These are phyloP conservation scores for Blepharisma stoltei DNA, from an alignment of 73 alveolate species.

Conservation along the genomic window DNA sequence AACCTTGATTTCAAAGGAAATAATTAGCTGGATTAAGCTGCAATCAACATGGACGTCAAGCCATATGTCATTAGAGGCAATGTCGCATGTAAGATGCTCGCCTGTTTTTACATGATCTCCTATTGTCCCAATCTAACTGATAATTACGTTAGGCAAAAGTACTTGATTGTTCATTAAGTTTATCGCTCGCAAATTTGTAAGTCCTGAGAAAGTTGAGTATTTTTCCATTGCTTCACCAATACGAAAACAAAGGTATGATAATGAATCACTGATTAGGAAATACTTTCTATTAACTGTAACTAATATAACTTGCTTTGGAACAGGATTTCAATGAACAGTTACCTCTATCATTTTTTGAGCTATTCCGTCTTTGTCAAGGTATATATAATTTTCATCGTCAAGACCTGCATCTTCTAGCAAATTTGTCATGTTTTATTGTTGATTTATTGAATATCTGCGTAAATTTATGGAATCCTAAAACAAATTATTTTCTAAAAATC, in stretches of 20 bases:
- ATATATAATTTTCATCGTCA: constrained; percentile 11
- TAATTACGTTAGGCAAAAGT: background rate
- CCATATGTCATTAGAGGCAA: background rate
- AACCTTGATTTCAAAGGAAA: too few relatives aligned
- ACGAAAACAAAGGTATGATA: background rate
- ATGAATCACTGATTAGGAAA: background rate
- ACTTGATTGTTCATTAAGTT: background rate
- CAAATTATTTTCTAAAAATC: too few relatives aligned
- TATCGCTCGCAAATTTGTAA: background rate
- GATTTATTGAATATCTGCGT: too few relatives aligned
- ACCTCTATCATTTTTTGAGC: constrained; percentile 4
- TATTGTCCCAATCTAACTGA: background rate
- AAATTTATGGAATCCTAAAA: too few relatives aligned
- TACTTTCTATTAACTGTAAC: constrained; percentile 5
- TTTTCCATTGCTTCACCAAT: constrained; percentile 20
- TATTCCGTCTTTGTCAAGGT: constrained; percentile 3
- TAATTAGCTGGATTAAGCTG: too few relatives aligned
- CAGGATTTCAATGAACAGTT: background rate
- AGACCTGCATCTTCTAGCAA: background rate
- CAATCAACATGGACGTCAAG: background rate
- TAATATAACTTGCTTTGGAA: background rate
- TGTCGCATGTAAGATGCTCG: background rate
- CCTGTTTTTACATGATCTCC: constrained; percentile 7
- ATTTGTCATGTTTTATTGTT: background rate
- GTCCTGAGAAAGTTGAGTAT: background rate